phyloP scores from a whole-genome alignment of 177 flowering plant genomes.

The Tripterygium wilfordii region DNA sequence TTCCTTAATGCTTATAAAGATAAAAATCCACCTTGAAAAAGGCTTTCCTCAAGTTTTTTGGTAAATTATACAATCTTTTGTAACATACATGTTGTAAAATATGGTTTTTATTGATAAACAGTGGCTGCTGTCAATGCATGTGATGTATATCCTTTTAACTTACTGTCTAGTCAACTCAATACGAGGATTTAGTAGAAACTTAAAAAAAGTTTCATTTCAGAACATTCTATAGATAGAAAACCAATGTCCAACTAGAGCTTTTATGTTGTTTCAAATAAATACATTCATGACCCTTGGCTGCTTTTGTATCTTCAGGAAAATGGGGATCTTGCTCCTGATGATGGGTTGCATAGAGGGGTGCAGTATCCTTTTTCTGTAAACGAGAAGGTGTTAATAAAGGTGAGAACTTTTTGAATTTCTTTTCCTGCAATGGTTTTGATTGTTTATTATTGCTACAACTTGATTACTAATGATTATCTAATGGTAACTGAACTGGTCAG shows the following conservation, averaged over 20 bases:
- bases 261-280: not conserved
- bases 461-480: not conserved
- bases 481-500: conserved; percentile 36
- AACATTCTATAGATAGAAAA: not conserved
- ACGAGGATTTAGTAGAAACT: too few relatives aligned
- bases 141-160: too few relatives aligned
- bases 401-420: conserved; percentile 20
- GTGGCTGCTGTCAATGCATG: too few relatives aligned
- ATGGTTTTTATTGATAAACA: too few relatives aligned
- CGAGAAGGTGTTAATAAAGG: conserved; percentile 91
- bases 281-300: too few relatives aligned
- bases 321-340: conserved; percentile 54
- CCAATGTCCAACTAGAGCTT: not conserved
- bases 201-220: too few relatives aligned
- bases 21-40: too few relatives aligned
- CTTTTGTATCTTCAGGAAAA: conserved; percentile 48
- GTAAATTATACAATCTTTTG: too few relatives aligned
- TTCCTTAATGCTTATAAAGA: too few relatives aligned
- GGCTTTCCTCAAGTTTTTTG: too few relatives aligned
- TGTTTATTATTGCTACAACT: not conserved
- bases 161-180: too few relatives aligned
- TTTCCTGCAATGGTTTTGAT: not conserved
- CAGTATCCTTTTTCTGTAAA: conserved; percentile 89
- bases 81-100: too few relatives aligned
- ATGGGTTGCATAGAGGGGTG: conserved; percentile 56